Base-by-base conservation (phyloP, 2,329 filamentous ascomycete species). In the Calonectria pauciramosa region DNA sequence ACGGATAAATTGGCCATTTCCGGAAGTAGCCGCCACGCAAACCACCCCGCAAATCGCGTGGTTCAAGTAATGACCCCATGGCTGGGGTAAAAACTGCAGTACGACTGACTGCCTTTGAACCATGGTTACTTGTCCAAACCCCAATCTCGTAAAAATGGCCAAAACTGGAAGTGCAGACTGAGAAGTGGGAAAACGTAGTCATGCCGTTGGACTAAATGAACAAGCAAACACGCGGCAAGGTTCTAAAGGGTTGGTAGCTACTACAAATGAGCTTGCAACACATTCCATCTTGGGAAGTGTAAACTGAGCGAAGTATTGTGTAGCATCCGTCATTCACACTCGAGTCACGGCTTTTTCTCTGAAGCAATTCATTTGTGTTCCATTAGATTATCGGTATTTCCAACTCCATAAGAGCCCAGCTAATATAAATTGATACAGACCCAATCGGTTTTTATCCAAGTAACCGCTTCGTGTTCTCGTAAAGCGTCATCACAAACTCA, bases 401-500 rank as follows among this genome's bases (percentile, higher is more conserved):
- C 9, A 38, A 16, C 7, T 36, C 56, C 23, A 9, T 34, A 41
- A 41, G 23, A 60, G 56, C 56, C 34, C 36, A 41, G 32, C 36
- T 41, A 28, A 54, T n/a, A 23, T 60, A n/a, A 41, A 60, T 34
- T 41, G 20, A 36, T 60, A 60, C 56, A 36, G 56, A 60, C 34
- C 56, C 56, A 60, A 60, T 63, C 13, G 36, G 10, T 60, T 38
- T 41, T 18, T 63, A 41, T 41, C 10, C 14, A 63, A 38, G 23
- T 16, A 63, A 41, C n/a, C 23, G 56, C 34, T 28, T 63, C 56
- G 23, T 63, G 56, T 41, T 63, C 56, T 63, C 56, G 56, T 63
- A 63, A 63, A 41, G 26, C 23, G 23, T 38, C 23, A 38, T 23
- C 36, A 14, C 56, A 18, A 16, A 3, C 32, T 18, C 6, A 16